Percentiles rank a stretch among this genome's conserved stretches.
Conservation (phyloP, 2,329 filamentous ascomycete species). For the Cercospora canescens region DNA sequence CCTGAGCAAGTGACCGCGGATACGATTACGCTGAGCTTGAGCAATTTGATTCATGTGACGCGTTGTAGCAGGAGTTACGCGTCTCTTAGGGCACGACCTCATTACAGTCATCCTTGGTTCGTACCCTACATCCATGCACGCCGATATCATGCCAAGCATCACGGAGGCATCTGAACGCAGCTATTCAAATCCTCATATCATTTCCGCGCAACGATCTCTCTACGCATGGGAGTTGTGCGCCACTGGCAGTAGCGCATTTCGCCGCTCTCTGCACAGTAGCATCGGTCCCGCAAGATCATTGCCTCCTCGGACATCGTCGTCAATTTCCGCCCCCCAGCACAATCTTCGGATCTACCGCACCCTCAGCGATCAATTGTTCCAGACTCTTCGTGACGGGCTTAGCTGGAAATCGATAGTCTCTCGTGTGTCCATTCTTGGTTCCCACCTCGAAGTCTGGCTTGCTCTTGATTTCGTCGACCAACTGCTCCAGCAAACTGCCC, state of each 20-base stretch:
- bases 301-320: neutral
- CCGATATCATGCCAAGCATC: neutral
- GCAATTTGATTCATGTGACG: neutral
- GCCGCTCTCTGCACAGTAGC: neutral
- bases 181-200: no score
- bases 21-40: neutral
- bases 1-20: neutral
- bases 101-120: neutral
- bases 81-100: neutral
- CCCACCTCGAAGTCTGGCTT: constrained; percentile 5
- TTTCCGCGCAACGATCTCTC: neutral
- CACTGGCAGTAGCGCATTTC: neutral
- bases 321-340: constrained; percentile 12
- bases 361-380: constrained; percentile 9
- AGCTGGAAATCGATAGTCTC: constrained; percentile 19
- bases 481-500: constrained; percentile 3
- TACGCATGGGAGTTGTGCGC: neutral
- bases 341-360: constrained; percentile 17
- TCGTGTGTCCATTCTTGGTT: constrained; percentile 14
- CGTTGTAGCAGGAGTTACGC: neutral
- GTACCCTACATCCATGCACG: neutral
- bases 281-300: neutral
- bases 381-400: constrained; percentile 12
- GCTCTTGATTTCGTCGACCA: constrained; percentile 6
- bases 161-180: neutral